phyloP scores from a whole-genome alignment of 768 basidiomycete genomes.

The Symmetrospora coprosmae region DNA sequence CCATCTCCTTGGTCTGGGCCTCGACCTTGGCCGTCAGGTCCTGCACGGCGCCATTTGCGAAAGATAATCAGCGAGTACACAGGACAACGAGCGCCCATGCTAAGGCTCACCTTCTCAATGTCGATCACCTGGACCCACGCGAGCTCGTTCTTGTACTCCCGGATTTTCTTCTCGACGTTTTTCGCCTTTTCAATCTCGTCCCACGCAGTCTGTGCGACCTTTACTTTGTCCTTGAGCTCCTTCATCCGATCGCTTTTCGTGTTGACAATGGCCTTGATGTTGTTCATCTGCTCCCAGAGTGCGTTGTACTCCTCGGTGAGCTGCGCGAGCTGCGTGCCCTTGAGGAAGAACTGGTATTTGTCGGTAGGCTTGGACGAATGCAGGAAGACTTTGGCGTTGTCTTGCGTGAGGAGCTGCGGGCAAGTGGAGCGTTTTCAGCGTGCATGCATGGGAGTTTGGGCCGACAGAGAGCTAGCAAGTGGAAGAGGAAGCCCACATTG shows the following conservation, averaged over 20 bases:
- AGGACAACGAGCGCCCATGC: too few relatives aligned
- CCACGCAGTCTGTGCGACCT: slow-evolving; percentile 59
- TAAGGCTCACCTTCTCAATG: slow-evolving; percentile 38
- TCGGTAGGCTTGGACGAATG: slow-evolving; percentile 62
- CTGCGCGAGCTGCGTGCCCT: slow-evolving; percentile 78
- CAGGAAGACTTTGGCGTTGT: slow-evolving; percentile 67
- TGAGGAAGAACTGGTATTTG: slow-evolving; percentile 96
- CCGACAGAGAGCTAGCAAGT: neutral
- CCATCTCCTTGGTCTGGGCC: slow-evolving; percentile 44
- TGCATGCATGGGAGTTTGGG: neutral
- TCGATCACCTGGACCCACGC: slow-evolving; percentile 35
- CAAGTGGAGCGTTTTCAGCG: slow-evolving; percentile 32
- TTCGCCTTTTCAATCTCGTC: slow-evolving; percentile 63
- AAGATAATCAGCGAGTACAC: neutral
- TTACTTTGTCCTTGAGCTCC: slow-evolving; percentile 54
- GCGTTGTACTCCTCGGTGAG: slow-evolving; percentile 73
- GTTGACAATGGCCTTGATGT: slow-evolving; percentile 51
- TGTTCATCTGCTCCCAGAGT: slow-evolving; percentile 57
- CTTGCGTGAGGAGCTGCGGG: slow-evolving; percentile 53
- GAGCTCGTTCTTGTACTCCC: slow-evolving; percentile 26
- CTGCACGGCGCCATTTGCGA: neutral
- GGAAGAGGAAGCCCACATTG: neutral
- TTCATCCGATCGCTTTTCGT: slow-evolving; percentile 66
- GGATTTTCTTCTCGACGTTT: slow-evolving; percentile 41
- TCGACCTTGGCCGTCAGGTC: slow-evolving; percentile 32